Conservation (phyloP, 2,329 filamentous ascomycete genomes). For the Sarocladium brachiariae region DNA sequence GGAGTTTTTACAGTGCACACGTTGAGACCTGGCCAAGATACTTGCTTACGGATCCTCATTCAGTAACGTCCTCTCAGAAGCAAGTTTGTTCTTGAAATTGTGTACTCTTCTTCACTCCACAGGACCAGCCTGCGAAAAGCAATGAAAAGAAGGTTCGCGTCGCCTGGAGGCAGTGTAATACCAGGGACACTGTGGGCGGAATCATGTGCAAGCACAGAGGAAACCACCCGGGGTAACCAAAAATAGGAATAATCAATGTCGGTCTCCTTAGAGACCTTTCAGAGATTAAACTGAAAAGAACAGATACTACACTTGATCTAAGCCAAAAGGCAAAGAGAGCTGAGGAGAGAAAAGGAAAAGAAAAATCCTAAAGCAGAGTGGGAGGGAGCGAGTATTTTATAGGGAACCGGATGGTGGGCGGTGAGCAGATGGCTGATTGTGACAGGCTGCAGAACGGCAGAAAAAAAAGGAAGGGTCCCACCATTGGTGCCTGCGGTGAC, state of each 20-base stretch:
- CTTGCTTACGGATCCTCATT: too few relatives aligned
- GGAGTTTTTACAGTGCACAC: too few relatives aligned
- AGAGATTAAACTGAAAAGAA: conserved; percentile 98
- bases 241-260: conserved; percentile 76
- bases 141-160: conserved; percentile 36
- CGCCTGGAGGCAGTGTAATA: conserved; percentile 39
- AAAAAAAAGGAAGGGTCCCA: conserved; percentile 13
- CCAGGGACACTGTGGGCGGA: conserved; percentile 35
- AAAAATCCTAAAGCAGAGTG: conserved; percentile 15
- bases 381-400: conserved; percentile 16
- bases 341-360: conserved; percentile 28
- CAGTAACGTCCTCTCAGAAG: too few relatives aligned
- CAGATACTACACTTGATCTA: conserved; percentile 96
- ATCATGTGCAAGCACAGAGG: conserved; percentile 36
- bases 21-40: too few relatives aligned
- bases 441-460: too few relatives aligned
- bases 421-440: conserved; percentile 18
- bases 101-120: conserved; percentile 31
- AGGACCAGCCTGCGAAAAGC: conserved; percentile 28
- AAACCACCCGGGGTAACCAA: conserved; percentile 25
- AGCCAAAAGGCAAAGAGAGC: conserved; percentile 54
- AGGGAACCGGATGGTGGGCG: conserved; percentile 18
- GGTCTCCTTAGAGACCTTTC: conserved; percentile 68
- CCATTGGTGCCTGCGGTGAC: neutral
- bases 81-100: too few relatives aligned